Evolutionary conservation across 116 monocot species (phyloP).

Genomic region (Trichopus zeylanicus): DNA sequence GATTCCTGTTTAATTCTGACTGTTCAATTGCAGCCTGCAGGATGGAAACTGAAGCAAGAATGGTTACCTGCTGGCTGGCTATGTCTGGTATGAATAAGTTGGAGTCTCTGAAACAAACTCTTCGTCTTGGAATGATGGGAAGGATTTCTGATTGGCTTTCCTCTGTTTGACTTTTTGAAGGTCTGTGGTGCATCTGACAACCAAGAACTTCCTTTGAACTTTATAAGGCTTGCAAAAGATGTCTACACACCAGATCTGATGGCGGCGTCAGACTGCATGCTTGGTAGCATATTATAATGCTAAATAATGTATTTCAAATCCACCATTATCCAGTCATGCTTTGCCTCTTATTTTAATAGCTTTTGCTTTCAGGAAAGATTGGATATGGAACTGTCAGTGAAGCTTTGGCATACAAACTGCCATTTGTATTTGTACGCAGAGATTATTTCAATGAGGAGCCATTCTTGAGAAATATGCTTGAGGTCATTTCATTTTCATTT

Average conservation of each 20-base stretch:
- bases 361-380: slow-evolving; percentile 64
- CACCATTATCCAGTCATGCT: not conserved
- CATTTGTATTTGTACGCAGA: slow-evolving; percentile 94
- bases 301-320: not conserved
- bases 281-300: slow-evolving; percentile 44
- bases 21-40: slow-evolving; percentile 56
- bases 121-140: not conserved
- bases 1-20: not conserved
- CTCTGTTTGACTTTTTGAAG: slow-evolving; percentile 22
- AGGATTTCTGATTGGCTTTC: not conserved
- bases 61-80: slow-evolving; percentile 90
- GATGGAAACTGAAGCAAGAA: slow-evolving; percentile 86
- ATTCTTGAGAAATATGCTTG: slow-evolving; percentile 97
- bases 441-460: slow-evolving; percentile 99
- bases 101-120: not conserved
- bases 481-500: slow-evolving; percentile 33
- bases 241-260: slow-evolving; percentile 93
- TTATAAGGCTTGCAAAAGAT: slow-evolving; percentile 85
- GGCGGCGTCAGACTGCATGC: slow-evolving; percentile 97
- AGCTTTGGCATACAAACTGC: slow-evolving; percentile 89
- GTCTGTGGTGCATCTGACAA: slow-evolving; percentile 92
- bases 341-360: not conserved
- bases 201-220: slow-evolving; percentile 89
- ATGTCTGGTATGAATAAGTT: slow-evolving; percentile 62
- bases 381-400: slow-evolving; percentile 96